Evolutionary conservation across 768 basidiomycete species (phyloP).

Genomic region (Albatrellus ellisii): DNA sequence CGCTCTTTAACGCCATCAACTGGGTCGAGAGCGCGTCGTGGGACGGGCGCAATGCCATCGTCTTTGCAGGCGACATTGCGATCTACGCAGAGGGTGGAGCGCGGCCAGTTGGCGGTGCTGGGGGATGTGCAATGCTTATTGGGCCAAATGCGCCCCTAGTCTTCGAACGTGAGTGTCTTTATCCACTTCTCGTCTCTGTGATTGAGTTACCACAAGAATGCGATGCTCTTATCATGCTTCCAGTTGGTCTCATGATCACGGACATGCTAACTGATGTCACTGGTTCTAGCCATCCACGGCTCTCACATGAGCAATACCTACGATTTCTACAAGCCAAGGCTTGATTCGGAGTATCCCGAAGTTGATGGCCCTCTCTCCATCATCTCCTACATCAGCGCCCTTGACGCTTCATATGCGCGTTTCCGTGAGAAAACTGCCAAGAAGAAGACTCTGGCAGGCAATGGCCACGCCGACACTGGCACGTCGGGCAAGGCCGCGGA

Average conservation of each 20-base stretch:
- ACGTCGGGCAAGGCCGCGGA: conserved; percentile 18
- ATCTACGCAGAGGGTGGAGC: conserved; percentile 93
- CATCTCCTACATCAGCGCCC: conserved; percentile 83
- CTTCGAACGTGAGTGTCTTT: conserved; percentile 74
- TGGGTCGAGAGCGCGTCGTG: conserved; percentile 93
- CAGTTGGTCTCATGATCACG: no score
- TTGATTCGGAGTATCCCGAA: conserved; percentile 88
- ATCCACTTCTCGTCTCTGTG: not conserved
- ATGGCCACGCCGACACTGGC: conserved; percentile 15
- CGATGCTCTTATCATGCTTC: not conserved
- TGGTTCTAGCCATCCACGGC: conserved; percentile 70
- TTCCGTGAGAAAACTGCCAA: conserved; percentile 74
- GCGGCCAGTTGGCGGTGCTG: conserved; percentile 92
- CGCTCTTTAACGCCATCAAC: conserved; percentile 95
- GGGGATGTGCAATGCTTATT: conserved; percentile 85
- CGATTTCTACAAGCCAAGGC: conserved; percentile 97
- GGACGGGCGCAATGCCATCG: conserved; percentile 96
- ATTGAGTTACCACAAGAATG: not conserved
- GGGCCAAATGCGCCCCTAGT: conserved; percentile 91
- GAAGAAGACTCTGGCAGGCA: conserved; percentile 28
- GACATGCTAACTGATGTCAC: not conserved
- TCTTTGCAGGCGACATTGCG: conserved; percentile 92
- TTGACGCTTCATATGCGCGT: conserved; percentile 75
- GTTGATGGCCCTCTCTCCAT: conserved; percentile 96
- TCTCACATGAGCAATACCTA: conserved; percentile 95